Conservation (phyloP, 139 green algal species). For the Pseudopediastrum boryanum region DNA sequence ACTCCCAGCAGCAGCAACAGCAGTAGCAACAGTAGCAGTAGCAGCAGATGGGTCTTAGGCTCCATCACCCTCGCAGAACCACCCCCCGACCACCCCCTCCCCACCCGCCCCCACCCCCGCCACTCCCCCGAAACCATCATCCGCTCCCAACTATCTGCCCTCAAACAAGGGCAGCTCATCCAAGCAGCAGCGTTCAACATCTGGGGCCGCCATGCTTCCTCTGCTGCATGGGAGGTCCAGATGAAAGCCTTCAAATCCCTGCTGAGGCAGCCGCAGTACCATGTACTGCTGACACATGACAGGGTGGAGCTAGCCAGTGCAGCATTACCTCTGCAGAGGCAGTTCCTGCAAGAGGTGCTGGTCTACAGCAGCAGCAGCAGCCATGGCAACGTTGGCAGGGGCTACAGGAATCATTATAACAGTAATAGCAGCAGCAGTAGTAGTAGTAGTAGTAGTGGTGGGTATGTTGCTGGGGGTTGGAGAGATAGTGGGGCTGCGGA, state of each 20-base stretch:
- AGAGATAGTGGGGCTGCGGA: background rate
- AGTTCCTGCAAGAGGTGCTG: slow-evolving; percentile 47
- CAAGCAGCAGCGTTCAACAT: slow-evolving; percentile 45
- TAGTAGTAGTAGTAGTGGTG: background rate
- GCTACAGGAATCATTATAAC: background rate
- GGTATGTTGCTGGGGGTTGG: background rate
- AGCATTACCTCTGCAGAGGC: slow-evolving; percentile 35
- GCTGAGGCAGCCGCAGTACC: slow-evolving; percentile 38
- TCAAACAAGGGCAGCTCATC: slow-evolving; percentile 40
- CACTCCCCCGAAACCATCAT: slow-evolving; percentile 40
- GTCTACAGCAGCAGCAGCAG: background rate
- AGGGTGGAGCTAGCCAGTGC: slow-evolving; percentile 30
- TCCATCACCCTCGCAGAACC: slow-evolving; percentile 4
- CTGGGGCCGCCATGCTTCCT: slow-evolving; percentile 30
- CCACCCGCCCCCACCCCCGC: slow-evolving; percentile 11
- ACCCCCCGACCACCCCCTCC: background rate
- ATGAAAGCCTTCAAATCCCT: slow-evolving; percentile 33
- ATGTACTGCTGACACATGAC: slow-evolving; percentile 20
- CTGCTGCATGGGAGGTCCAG: slow-evolving; percentile 26
- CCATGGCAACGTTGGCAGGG: background rate
- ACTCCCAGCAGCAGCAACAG: background rate
- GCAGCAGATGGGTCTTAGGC: background rate
- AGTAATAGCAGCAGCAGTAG: slow-evolving; percentile 7
- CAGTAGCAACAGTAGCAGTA: slow-evolving; percentile 2
- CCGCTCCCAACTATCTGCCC: slow-evolving; percentile 52